Percentiles rank a stretch among this genome's conserved stretches.
These are phyloP conservation scores for Leccinum pseudoinsigne DNA, from an alignment of 1,284 basidiomycete genomes.

Conservation along the genomic window DNA sequence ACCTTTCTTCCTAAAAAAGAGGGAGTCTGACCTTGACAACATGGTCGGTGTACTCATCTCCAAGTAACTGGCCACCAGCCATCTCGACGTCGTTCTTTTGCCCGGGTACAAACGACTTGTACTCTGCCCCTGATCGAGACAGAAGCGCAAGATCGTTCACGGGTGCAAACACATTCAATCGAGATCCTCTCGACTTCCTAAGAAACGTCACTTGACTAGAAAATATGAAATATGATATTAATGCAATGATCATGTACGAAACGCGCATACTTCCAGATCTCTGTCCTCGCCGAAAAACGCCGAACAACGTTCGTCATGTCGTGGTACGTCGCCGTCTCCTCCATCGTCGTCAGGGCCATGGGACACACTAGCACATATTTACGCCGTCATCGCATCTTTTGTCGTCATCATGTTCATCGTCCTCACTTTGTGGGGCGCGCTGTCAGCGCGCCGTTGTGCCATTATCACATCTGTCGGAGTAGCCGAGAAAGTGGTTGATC, in stretches of 20 bases:
- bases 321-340: too few relatives aligned
- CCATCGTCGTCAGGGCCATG: too few relatives aligned
- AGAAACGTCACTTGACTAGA: constrained; percentile 83
- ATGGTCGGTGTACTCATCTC: constrained; percentile 93
- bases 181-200: constrained; percentile 73
- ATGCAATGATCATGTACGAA: constrained; percentile 2
- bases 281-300: constrained; percentile 37
- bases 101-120: constrained; percentile 56
- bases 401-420: too few relatives aligned
- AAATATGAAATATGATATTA: constrained; percentile 2
- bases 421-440: too few relatives aligned
- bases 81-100: constrained; percentile 77
- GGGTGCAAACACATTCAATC: constrained; percentile 86
- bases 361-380: too few relatives aligned
- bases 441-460: too few relatives aligned
- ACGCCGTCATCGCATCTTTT: too few relatives aligned
- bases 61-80: constrained; percentile 82
- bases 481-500: too few relatives aligned
- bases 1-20: neutral
- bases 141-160: constrained; percentile 83
- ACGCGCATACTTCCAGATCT: constrained; percentile 87
- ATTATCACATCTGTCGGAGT: too few relatives aligned
- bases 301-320: too few relatives aligned
- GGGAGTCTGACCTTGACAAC: constrained; percentile 71
- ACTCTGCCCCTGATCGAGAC: constrained; percentile 62